Base-by-base conservation (phyloP, 257 asterid genomes). In the Fraxinus anomala region DNA sequence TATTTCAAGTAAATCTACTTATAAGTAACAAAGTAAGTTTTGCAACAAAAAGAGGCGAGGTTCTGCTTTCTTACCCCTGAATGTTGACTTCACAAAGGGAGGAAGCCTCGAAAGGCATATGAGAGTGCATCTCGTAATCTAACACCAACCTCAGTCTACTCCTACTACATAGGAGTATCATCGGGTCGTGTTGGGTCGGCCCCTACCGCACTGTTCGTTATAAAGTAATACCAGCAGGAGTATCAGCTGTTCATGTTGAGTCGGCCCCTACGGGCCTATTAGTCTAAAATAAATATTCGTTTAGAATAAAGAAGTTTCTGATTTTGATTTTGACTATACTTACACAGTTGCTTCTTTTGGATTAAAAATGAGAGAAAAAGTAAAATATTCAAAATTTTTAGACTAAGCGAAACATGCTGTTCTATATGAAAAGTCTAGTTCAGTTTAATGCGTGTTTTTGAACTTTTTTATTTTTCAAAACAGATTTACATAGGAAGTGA, bases 121-220 rank as follows among this genome's bases (percentile, higher is more conserved):
- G 17, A 21, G 63, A 21, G 24, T 3, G 37, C 37, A 36, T 72
- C 63, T 40, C 23, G 65, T 72, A 42, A n/a, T 2, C 39, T 16
- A 72, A 37, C 30, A 23, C 75, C 54, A 14, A 71, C 61, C 44
- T 71, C 59, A 42, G 36, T 42, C 76, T 10, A 10, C 65, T 72
- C 76, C 76, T 24, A 72, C 66, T 13, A 19, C 65, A 7, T 17
- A 3, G 76, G 76, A 72, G n/a, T 72, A 23, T 72, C 37, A 23
- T 31, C 39, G 36, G 23, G 54, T 34, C 16, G 73, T 63, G 31
- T 63, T 63, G 69, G n/a, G 33, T 63, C 8, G 17, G 31, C 34
- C 34, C 34, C 69, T 13, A 23, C 28, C n/a, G 66, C 66, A 56
- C 9, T 47, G 17, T 47, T 47, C n/a, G 56, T 47, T 47, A 10